phyloP scores from a whole-genome alignment of 2,329 filamentous ascomycete genomes.

The Penicillium sp. region DNA sequence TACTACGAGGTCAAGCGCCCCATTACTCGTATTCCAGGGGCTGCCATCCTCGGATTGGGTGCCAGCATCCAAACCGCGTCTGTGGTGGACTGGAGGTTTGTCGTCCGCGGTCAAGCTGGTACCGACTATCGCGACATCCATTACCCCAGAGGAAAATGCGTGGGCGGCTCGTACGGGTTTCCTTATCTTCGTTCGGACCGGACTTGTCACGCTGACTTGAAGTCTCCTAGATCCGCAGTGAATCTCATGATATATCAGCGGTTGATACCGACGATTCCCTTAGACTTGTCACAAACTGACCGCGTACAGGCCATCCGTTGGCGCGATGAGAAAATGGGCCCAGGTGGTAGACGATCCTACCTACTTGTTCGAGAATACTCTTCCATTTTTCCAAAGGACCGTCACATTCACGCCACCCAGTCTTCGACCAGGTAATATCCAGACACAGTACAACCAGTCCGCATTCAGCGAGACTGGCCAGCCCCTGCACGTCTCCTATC shows the following conservation, averaged over 20 bases:
- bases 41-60: constrained; percentile 24
- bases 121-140: constrained; percentile 42
- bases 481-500: constrained; percentile 45
- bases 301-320: constrained; percentile 28
- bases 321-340: constrained; percentile 35
- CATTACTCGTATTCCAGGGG: constrained; percentile 47
- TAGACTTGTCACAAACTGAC: too few relatives aligned
- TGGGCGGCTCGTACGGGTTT: constrained; percentile 30
- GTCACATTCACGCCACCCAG: constrained; percentile 29
- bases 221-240: constrained; percentile 26
- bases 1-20: constrained; percentile 55
- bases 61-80: constrained; percentile 29
- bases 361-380: constrained; percentile 31
- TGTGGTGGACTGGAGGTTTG: constrained; percentile 52
- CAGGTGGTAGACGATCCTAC: constrained; percentile 31
- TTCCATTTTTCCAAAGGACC: constrained; percentile 32
- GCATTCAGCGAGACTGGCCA: constrained; percentile 32
- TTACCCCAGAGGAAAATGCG: constrained; percentile 29
- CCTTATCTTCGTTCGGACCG: not conserved
- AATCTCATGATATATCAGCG: constrained; percentile 38
- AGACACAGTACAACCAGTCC: constrained; percentile 25
- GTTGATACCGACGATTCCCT: constrained; percentile 10
- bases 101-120: constrained; percentile 47
- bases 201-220: not conserved
- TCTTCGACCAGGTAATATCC: constrained; percentile 19